Conservation (phyloP, 2,329 filamentous ascomycete genomes). For the Stemphylium beticola region DNA sequence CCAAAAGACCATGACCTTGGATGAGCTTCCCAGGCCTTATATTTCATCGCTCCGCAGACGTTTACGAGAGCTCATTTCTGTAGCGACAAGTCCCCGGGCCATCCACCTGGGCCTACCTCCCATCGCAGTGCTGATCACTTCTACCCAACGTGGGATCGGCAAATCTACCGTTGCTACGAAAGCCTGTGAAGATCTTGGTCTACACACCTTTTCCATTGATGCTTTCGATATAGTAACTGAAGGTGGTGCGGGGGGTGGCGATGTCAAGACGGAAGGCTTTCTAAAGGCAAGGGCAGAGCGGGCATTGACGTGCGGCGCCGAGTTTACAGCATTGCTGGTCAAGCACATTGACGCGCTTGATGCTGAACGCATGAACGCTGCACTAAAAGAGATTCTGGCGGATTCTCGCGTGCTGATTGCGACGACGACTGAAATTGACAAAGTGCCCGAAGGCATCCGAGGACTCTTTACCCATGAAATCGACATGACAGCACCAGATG, state of each 20-base stretch:
- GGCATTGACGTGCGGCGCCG: conserved; percentile 84
- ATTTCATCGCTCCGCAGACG: conserved; percentile 62
- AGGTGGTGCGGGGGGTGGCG: conserved; percentile 81
- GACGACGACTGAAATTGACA: conserved; percentile 93
- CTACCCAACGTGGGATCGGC: conserved; percentile 90
- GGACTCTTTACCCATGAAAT: conserved; percentile 95
- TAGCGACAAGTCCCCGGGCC: conserved; percentile 85
- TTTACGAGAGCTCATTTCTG: conserved; percentile 82
- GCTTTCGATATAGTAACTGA: conserved; percentile 95
- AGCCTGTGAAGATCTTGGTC: conserved; percentile 85
- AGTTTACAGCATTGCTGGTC: conserved; percentile 83
- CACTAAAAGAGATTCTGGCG: conserved; percentile 82
- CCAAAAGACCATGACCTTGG: conserved; percentile 60
- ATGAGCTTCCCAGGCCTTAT: conserved; percentile 51
- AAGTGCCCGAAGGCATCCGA: conserved; percentile 87
- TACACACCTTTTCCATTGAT: conserved; percentile 88
- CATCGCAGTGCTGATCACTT: conserved; percentile 84
- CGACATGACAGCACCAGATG: conserved; percentile 90
- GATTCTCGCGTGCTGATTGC: conserved; percentile 84
- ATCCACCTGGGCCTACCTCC: conserved; percentile 87
- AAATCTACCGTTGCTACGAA: conserved; percentile 79
- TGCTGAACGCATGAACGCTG: conserved; percentile 85
- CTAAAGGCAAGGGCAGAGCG: conserved; percentile 86
- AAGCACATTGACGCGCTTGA: conserved; percentile 89
- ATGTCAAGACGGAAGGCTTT: conserved; percentile 93